Conservation (phyloP, 2,329 filamentous ascomycete genomes). For the Xylariaceae sp. region DNA sequence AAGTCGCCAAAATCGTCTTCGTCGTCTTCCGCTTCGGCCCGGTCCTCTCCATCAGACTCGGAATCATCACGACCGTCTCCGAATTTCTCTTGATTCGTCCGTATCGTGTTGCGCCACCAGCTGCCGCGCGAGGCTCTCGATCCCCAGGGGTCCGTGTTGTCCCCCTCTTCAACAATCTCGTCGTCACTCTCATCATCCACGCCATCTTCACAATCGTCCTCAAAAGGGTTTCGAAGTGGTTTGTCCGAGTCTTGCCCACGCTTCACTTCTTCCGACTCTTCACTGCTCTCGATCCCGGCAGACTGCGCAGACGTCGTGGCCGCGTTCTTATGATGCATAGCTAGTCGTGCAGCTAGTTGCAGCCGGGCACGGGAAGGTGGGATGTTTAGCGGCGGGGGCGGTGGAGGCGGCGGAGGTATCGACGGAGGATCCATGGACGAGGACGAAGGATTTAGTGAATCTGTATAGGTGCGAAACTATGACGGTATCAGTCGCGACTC, state of each 20-base stretch:
- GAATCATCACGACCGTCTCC: conserved; percentile 41
- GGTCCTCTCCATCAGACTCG: conserved; percentile 39
- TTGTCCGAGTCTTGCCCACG: conserved; percentile 20
- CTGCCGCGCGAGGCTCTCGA: conserved; percentile 35
- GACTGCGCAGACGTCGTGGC: conserved; percentile 38
- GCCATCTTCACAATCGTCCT: conserved; percentile 47
- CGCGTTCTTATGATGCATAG: conserved; percentile 64
- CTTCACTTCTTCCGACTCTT: conserved; percentile 33
- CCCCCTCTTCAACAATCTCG: conserved; percentile 35
- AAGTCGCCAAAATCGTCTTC: conserved; percentile 57
- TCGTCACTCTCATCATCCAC: conserved; percentile 43
- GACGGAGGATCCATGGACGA: conserved; percentile 52
- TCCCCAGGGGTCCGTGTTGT: conserved; percentile 33
- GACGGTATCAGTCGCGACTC: conserved; percentile 17
- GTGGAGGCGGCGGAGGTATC: conserved; percentile 55
- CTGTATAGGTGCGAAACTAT: conserved; percentile 56
- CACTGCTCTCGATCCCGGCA: conserved; percentile 38
- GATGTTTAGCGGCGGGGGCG: conserved; percentile 77
- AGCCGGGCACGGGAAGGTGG: conserved; percentile 80
- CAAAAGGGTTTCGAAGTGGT: conserved; percentile 33
- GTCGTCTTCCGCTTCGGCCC: conserved; percentile 18
- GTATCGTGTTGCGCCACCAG: conserved; percentile 46
- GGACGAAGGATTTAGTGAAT: conserved; percentile 45
- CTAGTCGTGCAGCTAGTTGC: conserved; percentile 83
- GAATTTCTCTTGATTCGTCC: conserved; percentile 31